Base-by-base conservation (phyloP, 2,329 filamentous ascomycete species). In the Alternaria consortialis region DNA sequence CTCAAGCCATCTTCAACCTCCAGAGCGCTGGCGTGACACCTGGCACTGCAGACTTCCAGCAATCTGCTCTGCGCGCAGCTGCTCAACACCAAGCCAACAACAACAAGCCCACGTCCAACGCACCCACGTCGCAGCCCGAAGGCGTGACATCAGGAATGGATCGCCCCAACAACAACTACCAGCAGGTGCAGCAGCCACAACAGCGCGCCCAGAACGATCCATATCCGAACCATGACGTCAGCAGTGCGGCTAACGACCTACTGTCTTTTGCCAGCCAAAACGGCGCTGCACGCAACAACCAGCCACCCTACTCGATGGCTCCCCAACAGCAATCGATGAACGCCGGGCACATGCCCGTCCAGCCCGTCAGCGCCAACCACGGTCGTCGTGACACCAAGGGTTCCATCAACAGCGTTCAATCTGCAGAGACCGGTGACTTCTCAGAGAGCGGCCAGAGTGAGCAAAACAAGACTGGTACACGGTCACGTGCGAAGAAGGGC, bases 181-280 rank as follows among this genome's bases (percentile, higher is more conserved):
- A 81, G 70, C 80, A 85, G 11, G 75, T 83, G 27, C 70, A 70
- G 40, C 68, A 73, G 32, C 72, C 71, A 55, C 72, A 74, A 58
- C 74, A 78, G 62, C 78, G 79, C 57, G 72, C 79, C 31, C 79
- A 77, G 56, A 80, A 80, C 59, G 90, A 92, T 55, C 87, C 90
- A 5, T 96, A 93, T 74, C 91, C 94, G 60, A 91, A 93, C 42
- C 93, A 97, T 79, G 94, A 97, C 74, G 88, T 88, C 54, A 97
- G 94, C 71, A 94, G 97, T 81, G 95, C 94, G 43, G 95, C 94
- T 53, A 98, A 97, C 76, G 94, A 95, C 31, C 84, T 99, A 1
- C 96, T 93, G 72, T 90, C 97, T 86, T 85, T 99, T 60, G 94
- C 95, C 51, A 76, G 73, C 1, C 90, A 92, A 73, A 88, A 89